phyloP scores from a whole-genome alignment of 495 filamentous ascomycete genomes.

The Letharia columbiana region DNA sequence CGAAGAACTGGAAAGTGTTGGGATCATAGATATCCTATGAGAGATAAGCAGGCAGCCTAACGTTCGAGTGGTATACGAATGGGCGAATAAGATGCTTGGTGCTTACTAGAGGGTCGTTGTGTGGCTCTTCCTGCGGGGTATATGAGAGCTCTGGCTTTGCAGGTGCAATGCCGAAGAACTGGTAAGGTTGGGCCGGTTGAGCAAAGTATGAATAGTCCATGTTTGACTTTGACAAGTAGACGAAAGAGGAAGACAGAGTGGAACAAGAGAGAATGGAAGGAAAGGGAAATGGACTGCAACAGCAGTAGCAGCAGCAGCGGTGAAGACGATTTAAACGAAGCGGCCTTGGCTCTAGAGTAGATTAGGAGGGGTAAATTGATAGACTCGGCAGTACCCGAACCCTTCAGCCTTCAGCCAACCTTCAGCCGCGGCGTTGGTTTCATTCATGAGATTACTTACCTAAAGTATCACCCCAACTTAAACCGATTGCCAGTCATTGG shows the following conservation, averaged over 20 bases:
- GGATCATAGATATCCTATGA: conserved; percentile 22
- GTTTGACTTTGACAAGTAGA: background rate
- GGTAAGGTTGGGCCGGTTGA: conserved; percentile 21
- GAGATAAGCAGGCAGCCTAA: conserved; percentile 2
- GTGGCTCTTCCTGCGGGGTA: conserved; percentile 22
- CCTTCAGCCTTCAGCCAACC: background rate
- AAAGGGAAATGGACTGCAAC: background rate
- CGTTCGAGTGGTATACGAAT: too few relatives aligned
- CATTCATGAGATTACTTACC: background rate
- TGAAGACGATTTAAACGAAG: background rate
- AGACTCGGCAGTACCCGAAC: background rate
- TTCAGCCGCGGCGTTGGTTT: conserved; percentile 4
- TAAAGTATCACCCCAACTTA: background rate
- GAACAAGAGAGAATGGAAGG: background rate
- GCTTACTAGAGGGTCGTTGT: conserved; percentile 24
- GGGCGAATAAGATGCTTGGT: background rate
- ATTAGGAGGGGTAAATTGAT: background rate
- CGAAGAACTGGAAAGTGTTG: conserved; percentile 33
- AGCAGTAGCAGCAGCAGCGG: background rate
- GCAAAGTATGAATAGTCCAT: conserved; percentile 29
- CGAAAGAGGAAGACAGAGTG: background rate
- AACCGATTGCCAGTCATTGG: background rate
- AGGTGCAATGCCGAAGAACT: conserved; percentile 21
- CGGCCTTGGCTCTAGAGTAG: background rate
- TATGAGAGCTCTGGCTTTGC: conserved; percentile 20